Evolutionary conservation across 2,329 filamentous ascomycete species (phyloP), one percentile per base, ranked within the genome.

Genomic region (Corinectria fuckeliana): DNA sequence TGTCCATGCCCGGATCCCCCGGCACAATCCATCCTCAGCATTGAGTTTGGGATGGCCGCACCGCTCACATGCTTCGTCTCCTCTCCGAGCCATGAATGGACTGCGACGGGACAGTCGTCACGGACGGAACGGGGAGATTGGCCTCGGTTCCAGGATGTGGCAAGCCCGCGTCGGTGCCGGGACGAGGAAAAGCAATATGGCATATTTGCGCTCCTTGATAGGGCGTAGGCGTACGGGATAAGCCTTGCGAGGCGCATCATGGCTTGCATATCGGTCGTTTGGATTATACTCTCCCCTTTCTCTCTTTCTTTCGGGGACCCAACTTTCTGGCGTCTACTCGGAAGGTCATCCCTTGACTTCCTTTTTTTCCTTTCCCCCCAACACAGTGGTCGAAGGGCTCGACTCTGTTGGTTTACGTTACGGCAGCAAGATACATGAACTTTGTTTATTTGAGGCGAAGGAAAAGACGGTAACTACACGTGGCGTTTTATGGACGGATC

Each of bases 1-100:
- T 90, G 64, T 91, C 88, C n/a, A 88, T 91, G 85, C 88, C 88
- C 28, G 83, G 82, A 45, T 91, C 89, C 42, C 89, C 89, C 41
- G 82, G 82, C 67, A 77, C 84, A 72, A 75, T 82, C 10, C 66
- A 69, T 20, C 60, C 57, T 30, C 64, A 68, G 41, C 63, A 68
- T 28, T 58, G 44, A 58, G 48, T 32, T 55, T n/a, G 32, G 34
- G 52, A 20, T 21, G 28, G 38, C 14, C 13, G 23, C 38, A 16
- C 11, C 34, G 51, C 52, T 50, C 36, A 44, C 34, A 14, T 20
- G 21, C 36, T 58, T 28, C 23, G 18, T 32, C 30, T 52, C 25
- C 38, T 58, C 28, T 30, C 38, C 34, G 20, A 10, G 16, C 34
- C 28, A 25, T 39, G 39, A 28, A 58, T 53, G 36, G 36, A 53